Base-by-base conservation (phyloP, 495 filamentous ascomycete genomes). In the Penicillium subrubescens region DNA sequence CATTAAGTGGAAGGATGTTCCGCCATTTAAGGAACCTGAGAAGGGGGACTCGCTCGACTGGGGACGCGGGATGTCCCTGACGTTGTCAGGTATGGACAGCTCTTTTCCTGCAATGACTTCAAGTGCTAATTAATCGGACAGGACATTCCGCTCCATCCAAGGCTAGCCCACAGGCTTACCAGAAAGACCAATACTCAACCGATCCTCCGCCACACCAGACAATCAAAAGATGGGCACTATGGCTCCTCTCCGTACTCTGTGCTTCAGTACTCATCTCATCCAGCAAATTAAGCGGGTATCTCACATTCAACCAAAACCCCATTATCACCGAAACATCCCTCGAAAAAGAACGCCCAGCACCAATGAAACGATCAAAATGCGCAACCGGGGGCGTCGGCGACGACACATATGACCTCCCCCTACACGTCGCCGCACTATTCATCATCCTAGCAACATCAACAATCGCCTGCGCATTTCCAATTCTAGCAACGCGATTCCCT, bases 361-460 rank as follows among this genome's bases (percentile, higher is more conserved):
- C 63, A n/a, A 43, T 37, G 0, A 69, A 68, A 53, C 64, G 74
- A 59, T 67, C 70, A 44, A 67, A 60, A 23, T 77, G 74, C 57
- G 73, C 64, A 8, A 51, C 65, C 11, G 71, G 74, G 15, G 74
- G 72, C 34, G 71, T 72, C 31, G 53, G 63, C 17, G 59, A 67
- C 27, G 60, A 56, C 56, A 60, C 57, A 7, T 90, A 90, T 67
- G 81, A 90, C 68, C 84, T 82, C 1, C 76, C 83, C 0, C 67
- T 89, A 21, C 90, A 92, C 65, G 86, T 92, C 52, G 83, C 84
- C 62, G 90, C 89, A 11, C 76, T 93, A 44, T 81, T 92, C 65
- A 74, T 93, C 43, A 89, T 93, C 52, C 75, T 92, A 15, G 70
- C 73, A 1, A 76, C 90, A 25, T 92, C 90, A 67, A 85, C 83